A percentile compares a stretch with the other conserved stretches of the same genome.
phyloP scores from a whole-genome alignment of 306 rosid genomes.

The Adenanthera pavonina region DNA sequence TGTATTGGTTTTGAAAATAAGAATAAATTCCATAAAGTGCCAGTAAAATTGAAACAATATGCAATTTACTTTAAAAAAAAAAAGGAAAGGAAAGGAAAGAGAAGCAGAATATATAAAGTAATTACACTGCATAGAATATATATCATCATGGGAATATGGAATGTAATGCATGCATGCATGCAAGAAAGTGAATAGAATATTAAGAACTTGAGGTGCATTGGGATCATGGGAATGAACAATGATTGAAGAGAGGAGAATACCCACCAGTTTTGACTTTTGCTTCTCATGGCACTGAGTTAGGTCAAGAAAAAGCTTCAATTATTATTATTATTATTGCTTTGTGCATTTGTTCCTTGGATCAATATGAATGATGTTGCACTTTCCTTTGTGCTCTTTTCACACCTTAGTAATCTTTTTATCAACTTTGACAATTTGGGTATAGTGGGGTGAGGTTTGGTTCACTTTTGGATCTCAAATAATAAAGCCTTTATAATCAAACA shows the following conservation, averaged over 20 bases:
- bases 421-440: conserved; percentile 25
- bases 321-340: conserved; percentile 21
- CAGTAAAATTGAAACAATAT: no score
- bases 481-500: no score
- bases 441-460: conserved; percentile 1
- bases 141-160: conserved; percentile 14
- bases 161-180: neutral
- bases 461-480: no score
- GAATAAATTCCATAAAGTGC: no score
- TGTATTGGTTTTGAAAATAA: no score
- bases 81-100: no score
- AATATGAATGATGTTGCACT: neutral
- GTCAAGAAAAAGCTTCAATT: conserved; percentile 40
- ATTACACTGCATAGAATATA: neutral
- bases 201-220: neutral
- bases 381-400: conserved; percentile 1
- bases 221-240: conserved; percentile 39
- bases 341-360: conserved; percentile 15
- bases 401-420: neutral
- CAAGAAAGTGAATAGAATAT: conserved; percentile 29
- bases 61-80: no score
- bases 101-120: neutral
- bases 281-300: conserved; percentile 49
- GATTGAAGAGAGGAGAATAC: conserved; percentile 41
- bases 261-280: conserved; percentile 64